Base-by-base conservation (phyloP, 148 eudicot species). In the Dianthus caryophyllus region DNA sequence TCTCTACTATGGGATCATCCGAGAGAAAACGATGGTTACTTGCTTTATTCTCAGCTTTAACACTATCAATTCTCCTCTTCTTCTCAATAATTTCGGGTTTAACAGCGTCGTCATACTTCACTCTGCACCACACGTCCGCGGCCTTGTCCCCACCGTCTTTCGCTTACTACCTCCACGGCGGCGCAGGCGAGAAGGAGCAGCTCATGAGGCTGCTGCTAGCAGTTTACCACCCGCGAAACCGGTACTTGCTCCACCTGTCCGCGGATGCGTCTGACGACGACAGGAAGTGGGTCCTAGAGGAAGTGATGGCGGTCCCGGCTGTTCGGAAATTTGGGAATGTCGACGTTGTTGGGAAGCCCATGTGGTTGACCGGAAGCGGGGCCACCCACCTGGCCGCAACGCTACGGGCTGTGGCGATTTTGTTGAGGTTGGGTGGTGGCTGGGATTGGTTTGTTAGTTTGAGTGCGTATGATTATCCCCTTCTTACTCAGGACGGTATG, bases 391-490 rank as follows among this genome's bases (percentile, higher is more conserved):
- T 93, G 0, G 92, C 95, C 0, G 88, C 89, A 1, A 71, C 84
- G 47, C 70, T 94, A 48, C 80, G 86, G 50, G 97, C 88, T 2
- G 98, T 84, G 4, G 77, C 97, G 0, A 73, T 90, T 56, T 79
- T 94, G 66, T 79, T 94, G 86, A 94, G 86, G 81, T 70, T 88
- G 75, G 96, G 83, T 82, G 73, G 66, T 53, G 84, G 80, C 2
- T 90, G 98, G 98, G 96, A 90, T 86, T 94, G 98, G 98, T 93
- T 93, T 56, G 74, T 93, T 47, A 84, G 84, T 44, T 78, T 93
- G 61, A 89, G 84, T 74, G 98, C 98, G 0, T 54, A 69, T 68
- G 98, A 93, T 84, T 93, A 93, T 84, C 98, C 98, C 0, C 70
- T 93, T 61, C 79, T 93, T 31, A 87, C 94, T 26, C 98, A 93